Evolutionary conservation across 108 stramenopile genomes (phyloP).

Genomic region (Nitzschia sp.): DNA sequence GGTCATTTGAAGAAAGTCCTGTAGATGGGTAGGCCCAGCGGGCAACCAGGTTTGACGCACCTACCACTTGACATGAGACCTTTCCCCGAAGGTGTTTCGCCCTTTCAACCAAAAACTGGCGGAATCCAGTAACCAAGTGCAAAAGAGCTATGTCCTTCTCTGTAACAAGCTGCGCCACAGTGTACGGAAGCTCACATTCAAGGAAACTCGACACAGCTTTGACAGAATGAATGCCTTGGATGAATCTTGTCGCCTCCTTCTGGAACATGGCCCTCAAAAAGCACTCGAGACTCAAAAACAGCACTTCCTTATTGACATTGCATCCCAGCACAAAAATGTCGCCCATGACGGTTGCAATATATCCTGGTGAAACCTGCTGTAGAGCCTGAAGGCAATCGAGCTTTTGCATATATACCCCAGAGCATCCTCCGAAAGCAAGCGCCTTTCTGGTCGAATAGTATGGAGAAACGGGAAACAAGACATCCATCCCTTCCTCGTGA

Average conservation of each 20-base stretch:
- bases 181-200: conserved; percentile 22
- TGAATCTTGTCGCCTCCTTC: neutral
- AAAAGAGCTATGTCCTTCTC: conserved; percentile 44
- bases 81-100: neutral
- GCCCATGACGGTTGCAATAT: conserved; percentile 10
- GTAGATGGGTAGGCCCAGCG: conserved; percentile 11
- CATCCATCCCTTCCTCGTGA: neutral
- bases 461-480: conserved; percentile 9
- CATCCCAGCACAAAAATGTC: conserved; percentile 17
- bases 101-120: conserved; percentile 33
- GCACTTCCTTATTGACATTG: conserved; percentile 9
- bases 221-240: neutral
- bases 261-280: conserved; percentile 8
- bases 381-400: neutral
- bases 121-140: conserved; percentile 29
- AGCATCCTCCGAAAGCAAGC: conserved; percentile 24
- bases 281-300: conserved; percentile 10
- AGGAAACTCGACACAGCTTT: conserved; percentile 5
- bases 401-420: conserved; percentile 10
- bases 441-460: conserved; percentile 17
- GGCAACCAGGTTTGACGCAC: conserved; percentile 12
- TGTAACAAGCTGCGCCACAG: conserved; percentile 36
- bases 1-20: conserved; percentile 16
- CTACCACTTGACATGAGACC: neutral
- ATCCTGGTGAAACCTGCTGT: conserved; percentile 2